phyloP scores from a whole-genome alignment of 176 grass and related monocot genomes.

The Otatea glauca region DNA sequence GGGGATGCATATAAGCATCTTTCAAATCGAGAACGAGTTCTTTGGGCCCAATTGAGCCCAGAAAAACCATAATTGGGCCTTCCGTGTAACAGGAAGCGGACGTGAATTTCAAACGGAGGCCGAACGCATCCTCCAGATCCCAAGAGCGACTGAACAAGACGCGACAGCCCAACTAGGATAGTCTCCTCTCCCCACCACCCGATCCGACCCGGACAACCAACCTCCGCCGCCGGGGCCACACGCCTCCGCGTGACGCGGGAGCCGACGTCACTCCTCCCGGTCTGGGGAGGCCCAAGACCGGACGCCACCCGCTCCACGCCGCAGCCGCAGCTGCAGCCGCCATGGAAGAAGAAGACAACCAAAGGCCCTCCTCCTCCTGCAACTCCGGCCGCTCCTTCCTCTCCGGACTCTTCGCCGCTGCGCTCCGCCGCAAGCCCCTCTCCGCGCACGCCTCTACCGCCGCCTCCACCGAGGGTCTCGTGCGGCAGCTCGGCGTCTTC shows the following conservation, averaged over 20 bases:
- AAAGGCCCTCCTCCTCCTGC: constrained; percentile 43
- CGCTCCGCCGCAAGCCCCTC: constrained; percentile 79
- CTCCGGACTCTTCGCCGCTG: constrained; percentile 65
- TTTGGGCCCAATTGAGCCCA: neutral
- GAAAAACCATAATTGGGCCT: neutral
- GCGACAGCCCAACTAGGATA: neutral
- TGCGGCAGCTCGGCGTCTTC: constrained; percentile 76
- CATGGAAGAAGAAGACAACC: constrained; percentile 47
- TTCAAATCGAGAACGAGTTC: neutral
- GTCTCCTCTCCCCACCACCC: neutral
- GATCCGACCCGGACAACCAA: neutral
- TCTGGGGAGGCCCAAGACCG: constrained; percentile 47
- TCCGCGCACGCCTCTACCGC: constrained; percentile 33
- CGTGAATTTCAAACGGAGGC: neutral
- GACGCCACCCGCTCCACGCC: constrained; percentile 37
- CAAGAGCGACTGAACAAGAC: neutral
- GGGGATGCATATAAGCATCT: too few species aligned
- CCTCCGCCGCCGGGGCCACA: constrained; percentile 24
- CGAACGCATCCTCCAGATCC: neutral
- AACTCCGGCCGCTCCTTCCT: constrained; percentile 49
- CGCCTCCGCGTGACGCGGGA: constrained; percentile 47
- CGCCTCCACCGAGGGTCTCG: constrained; percentile 60
- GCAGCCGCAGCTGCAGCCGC: neutral
- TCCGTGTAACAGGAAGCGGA: neutral
- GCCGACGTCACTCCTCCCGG: constrained; percentile 49